Conservation (phyloP, 139 green algal species). For the Chlamydomonas schloesseri region DNA sequence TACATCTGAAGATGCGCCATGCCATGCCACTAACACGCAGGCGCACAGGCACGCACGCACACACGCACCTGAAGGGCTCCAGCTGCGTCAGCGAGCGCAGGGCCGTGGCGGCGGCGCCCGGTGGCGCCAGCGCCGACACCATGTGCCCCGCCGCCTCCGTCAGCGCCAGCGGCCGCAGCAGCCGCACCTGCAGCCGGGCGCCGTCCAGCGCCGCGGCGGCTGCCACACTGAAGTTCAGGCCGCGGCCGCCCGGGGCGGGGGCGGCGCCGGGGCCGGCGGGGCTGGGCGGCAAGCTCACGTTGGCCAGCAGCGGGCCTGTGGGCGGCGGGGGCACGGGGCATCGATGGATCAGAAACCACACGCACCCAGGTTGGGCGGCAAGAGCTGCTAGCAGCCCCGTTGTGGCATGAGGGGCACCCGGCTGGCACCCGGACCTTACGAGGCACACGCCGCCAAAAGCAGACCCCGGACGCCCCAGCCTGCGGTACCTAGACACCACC, state of each 20-base stretch:
- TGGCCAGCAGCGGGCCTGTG: neutral
- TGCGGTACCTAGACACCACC: neutral
- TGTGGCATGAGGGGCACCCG: no score
- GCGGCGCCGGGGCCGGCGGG: neutral
- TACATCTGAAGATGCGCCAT: no score
- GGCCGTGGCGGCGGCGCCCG: neutral
- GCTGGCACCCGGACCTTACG: no score
- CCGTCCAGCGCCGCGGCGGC: neutral
- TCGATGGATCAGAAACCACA: no score
- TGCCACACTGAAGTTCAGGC: conserved; percentile 22
- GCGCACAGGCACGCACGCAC: no score
- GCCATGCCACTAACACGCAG: no score
- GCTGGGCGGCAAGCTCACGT: neutral
- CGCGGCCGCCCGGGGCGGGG: neutral
- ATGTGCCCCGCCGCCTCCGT: conserved; percentile 43
- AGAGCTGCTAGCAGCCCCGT: no score
- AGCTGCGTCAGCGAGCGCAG: neutral
- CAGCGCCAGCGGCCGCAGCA: conserved; percentile 48
- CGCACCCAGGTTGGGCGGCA: no score
- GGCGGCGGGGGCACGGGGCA: neutral
- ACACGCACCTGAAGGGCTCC: conserved; percentile 5
- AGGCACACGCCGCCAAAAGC: no score
- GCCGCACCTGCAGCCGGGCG: conserved; percentile 43
- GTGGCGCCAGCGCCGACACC: neutral
- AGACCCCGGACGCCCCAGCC: no score